phyloP scores from a whole-genome alignment of 345 rosid genomes.

The Arabis alpina region DNA sequence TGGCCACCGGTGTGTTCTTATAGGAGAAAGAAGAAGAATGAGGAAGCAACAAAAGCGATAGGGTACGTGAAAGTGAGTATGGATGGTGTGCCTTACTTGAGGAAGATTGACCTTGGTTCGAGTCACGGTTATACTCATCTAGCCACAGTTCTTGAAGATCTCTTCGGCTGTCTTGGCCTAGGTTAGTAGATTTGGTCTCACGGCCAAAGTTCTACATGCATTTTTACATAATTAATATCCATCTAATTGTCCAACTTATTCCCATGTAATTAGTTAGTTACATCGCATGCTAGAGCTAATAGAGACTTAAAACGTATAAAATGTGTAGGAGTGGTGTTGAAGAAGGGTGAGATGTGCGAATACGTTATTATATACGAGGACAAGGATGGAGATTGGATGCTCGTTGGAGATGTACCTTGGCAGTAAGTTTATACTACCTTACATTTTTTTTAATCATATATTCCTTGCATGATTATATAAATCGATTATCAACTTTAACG shows the following conservation, averaged over 20 bases:
- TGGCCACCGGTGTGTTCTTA: conserved; percentile 94
- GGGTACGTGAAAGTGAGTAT: conserved; percentile 77
- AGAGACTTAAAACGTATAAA: neutral
- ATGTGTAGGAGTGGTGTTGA: conserved; percentile 51
- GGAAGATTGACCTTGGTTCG: conserved; percentile 66
- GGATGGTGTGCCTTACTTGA: conserved; percentile 81
- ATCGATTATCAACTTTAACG: neutral
- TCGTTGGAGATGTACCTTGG: conserved; percentile 86
- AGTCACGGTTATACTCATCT: conserved; percentile 61
- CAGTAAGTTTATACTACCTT: conserved; percentile 49
- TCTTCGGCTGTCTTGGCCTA: conserved; percentile 64
- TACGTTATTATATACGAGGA: conserved; percentile 71
- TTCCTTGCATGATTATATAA: neutral
- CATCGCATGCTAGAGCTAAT: neutral
- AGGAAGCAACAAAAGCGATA: conserved; percentile 3
- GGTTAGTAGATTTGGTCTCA: conserved; percentile 41
- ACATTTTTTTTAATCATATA: neutral
- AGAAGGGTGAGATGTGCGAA: conserved; percentile 51
- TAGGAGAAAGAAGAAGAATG: conserved; percentile 58
- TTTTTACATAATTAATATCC: neutral
- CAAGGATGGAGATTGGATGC: conserved; percentile 87
- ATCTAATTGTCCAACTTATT: neutral
- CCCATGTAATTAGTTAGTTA: neutral
- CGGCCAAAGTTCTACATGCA: no score
- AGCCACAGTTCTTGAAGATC: conserved; percentile 63